Base-by-base conservation (phyloP, 1,139 yeast genomes). In the Debaryomyces nepalensis region DNA sequence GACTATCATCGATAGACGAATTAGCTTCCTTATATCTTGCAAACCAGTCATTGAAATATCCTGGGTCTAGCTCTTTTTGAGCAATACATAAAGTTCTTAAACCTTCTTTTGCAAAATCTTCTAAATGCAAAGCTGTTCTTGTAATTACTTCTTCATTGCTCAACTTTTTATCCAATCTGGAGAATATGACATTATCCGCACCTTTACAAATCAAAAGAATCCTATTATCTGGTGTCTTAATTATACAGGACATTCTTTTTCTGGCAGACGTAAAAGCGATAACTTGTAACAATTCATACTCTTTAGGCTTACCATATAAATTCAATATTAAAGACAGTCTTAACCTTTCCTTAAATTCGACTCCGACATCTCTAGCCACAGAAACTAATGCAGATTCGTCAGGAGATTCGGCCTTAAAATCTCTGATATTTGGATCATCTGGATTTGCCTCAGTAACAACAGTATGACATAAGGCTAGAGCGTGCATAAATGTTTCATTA, bases 311-410 rank as follows among this genome's bases (percentile, higher is more conserved):
- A 44, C 98, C 99, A 58, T 87, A 93, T 16, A 87, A 77, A 45
- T 84, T 81, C 39, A 93, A 64, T 27, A 82, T 66, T 19, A 89
- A 72, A 33, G 90, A 87, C 37, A 78, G 77, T 58, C 91, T 84
- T 3, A 87, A 81, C 57, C 96, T 80, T 38, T 80, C 87, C 32
- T 81, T 70, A 61, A 93, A 87, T 7, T 87, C 82, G 61, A 86
- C 86, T 4, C 99, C 99, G 56, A 89, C 71, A 61, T 93, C 98
- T 55, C 96, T 79, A 0, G 99, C 98, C 20, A 95, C 93, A 6
- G 87, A 79, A 4, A 93, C 99, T 46, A 93, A 77, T 0, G 99
- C 98, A 30, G 96, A 95, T 65, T 93, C 99, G 68, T 93, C 99
- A 1, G 99, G 99, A n/a, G 96, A 87, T 64, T 93, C 98, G 0